Evolutionary conservation across 2,329 filamentous ascomycete genomes (phyloP), one percentile per base, ranked within the genome.

Genomic region (Colletotrichum sp.): DNA sequence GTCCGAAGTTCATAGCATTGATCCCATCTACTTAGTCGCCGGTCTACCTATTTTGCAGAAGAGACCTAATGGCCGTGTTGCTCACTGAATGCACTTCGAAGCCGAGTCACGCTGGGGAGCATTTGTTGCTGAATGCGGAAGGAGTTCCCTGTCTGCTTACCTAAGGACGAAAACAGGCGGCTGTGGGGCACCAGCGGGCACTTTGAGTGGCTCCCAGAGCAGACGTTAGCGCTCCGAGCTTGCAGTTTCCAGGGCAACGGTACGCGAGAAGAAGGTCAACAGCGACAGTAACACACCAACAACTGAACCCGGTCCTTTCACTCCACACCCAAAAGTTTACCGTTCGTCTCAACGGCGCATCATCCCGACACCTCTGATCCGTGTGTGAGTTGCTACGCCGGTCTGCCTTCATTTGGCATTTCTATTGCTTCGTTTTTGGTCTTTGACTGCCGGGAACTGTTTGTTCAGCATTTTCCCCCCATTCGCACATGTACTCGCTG

Each of bases 401-500:
- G 62, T 69, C 63, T 59, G 72, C 30, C 63, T 74, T 63, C 70
- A 74, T 34, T 59, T 34, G 66, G 69, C 71, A 82, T 79, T 80
- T 82, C 79, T 75, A 75, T 83, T 80, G 79, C 79, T 82, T 79
- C 65, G 77, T 68, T 62, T 44, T 49, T 65, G 65, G 78, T 77
- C 25, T 65, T 61, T 77, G 49, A 78, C 76, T 71, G 69, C 75
- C 44, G 19, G 13, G 16, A 65, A 64, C 25, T 65, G 57, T 30
- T 29, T 64, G 30, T 34, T 49, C 8, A 22, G 49, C 39, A 57
- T 72, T 66, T 39, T 69, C 55, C 32, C 76, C 57, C 44, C 44
- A 52, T 71, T 77, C 69, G 79, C 82, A 80, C 71, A 83, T 83
- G 82, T 77, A 78, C 72, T 73, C 72, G 79, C 80, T 79, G 74